Percentiles rank a stretch among this genome's conserved stretches.
These are phyloP conservation scores for Pleurotus ostreatus DNA, from an alignment of 768 basidiomycete species.

Conservation along the genomic window DNA sequence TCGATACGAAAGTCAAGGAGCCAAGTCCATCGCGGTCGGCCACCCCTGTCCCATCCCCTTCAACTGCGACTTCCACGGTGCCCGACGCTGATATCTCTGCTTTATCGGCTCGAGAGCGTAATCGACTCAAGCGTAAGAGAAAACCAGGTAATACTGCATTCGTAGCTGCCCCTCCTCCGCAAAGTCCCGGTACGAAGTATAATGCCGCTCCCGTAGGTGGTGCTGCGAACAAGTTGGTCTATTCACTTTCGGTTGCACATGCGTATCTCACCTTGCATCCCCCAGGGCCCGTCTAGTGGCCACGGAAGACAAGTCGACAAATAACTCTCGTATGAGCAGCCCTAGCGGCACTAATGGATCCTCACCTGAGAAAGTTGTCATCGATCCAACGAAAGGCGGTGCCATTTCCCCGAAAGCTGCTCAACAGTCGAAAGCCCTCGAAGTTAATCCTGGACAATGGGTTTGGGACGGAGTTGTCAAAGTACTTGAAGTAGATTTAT, in stretches of 20 bases:
- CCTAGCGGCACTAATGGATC: constrained; percentile 42
- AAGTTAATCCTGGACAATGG: constrained; percentile 74
- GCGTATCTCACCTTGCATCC: constrained; percentile 3
- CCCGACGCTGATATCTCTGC: constrained; percentile 46
- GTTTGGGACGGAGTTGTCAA: constrained; percentile 83
- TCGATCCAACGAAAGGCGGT: constrained; percentile 83
- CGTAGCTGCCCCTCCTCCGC: constrained; percentile 68
- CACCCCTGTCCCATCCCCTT: constrained; percentile 39
- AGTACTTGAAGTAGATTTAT: constrained; percentile 77
- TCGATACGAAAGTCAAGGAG: constrained; percentile 32
- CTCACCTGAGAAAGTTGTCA: constrained; percentile 59
- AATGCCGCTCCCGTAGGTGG: constrained; percentile 48
- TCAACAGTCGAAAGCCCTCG: constrained; percentile 74
- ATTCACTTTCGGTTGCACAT: not conserved
- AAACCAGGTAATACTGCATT: constrained; percentile 83
- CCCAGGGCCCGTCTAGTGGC: constrained; percentile 71
- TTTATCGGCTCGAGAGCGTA: constrained; percentile 89
- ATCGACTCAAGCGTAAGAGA: constrained; percentile 91
- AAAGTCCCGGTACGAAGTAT: constrained; percentile 58
- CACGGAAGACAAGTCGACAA: constrained; percentile 46
- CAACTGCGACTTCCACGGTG: constrained; percentile 35
- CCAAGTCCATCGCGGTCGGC: constrained; percentile 42
- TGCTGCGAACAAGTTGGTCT: constrained; percentile 52
- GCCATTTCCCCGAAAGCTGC: constrained; percentile 75
- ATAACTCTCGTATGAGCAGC: constrained; percentile 51